Base-by-base conservation (phyloP, 768 basidiomycete species). In the Hydnomerulius pinastri region DNA sequence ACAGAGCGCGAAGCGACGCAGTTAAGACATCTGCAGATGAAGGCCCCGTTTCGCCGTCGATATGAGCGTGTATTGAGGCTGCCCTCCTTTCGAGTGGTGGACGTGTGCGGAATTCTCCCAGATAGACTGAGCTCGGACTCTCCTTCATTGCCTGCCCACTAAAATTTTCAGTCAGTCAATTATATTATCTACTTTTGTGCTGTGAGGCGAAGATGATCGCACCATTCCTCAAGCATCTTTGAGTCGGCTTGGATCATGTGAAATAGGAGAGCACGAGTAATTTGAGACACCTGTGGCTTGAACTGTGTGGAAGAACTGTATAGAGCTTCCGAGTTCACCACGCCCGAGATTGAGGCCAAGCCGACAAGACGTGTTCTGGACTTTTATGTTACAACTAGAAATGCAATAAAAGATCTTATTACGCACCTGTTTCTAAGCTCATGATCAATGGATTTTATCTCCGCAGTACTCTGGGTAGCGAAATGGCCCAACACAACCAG, bases 41-140 rank as follows among this genome's bases (percentile, higher is more conserved):
- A 21, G 94, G 92, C 0, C 93, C 93, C 43, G 84, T 81, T 60
- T 97, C 90, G 9, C 93, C 93, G 56, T 95, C 88, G 13, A 93
- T 70, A 64, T 96, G 93, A 8, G 87, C 72, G 63, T 95, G 93
- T 12, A 97, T 87, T 2, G 93, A 96, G 4, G 89, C 87, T 1
- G 94, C 93, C 25, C 90, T 82, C 46, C 94, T 75, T 65, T 95
- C 90, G 12, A 84, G 73, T 2, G 84, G 73, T 10, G 94, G 92
- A 47, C 88, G 77, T 4, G 85, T 84, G 29, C 91, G 81, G 59
- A 94, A 96, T 63, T 95, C 92, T 11, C 82, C 82, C 57, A 95
- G 73, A 66, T 90, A 94, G 2, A 86, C 82, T 1, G 92, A 92
- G 3, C 76, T 77, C 1, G 90, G 78, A 33, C 85, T 78, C 42